phyloP scores from a whole-genome alignment of 768 basidiomycete genomes.

The Calvatia gigantea region DNA sequence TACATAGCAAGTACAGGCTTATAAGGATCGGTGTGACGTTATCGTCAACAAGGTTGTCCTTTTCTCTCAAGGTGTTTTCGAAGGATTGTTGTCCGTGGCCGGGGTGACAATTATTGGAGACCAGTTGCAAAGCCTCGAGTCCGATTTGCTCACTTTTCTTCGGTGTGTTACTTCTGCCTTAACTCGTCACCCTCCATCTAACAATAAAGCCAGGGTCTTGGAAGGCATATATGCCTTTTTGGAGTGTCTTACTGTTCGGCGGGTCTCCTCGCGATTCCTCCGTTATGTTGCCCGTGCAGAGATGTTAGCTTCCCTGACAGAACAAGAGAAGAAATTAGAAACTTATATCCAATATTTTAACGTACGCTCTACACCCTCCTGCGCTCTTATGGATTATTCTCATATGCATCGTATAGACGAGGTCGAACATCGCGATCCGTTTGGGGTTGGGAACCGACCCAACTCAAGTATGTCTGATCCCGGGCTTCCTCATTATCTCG shows the following conservation, averaged over 20 bases:
- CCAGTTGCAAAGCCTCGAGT: conserved; percentile 5
- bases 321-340: conserved; percentile 2
- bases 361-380: conserved; percentile 2
- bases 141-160: conserved; percentile 6
- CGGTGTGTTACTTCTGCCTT: conserved; percentile 3
- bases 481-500: conserved; percentile 13
- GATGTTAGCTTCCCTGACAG: not conserved
- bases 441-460: not conserved
- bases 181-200: not conserved
- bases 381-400: not conserved
- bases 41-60: conserved; percentile 6
- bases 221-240: conserved; percentile 3
- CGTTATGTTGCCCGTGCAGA: conserved; percentile 4
- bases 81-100: not conserved
- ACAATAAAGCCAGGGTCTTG: conserved; percentile 3
- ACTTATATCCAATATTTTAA: conserved; percentile 9
- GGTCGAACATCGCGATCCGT: conserved; percentile 21
- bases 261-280: conserved; percentile 1
- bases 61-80: conserved; percentile 6
- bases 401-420: conserved; percentile 13
- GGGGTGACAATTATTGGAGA: not conserved
- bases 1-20: conserved; percentile 1
- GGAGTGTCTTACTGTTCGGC: not conserved
- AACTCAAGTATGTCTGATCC: not conserved
- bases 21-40: conserved; percentile 1